These are phyloP conservation scores for Discostella stelligeroides DNA, from an alignment of 108 stramenopile species.

Conservation along the genomic window DNA sequence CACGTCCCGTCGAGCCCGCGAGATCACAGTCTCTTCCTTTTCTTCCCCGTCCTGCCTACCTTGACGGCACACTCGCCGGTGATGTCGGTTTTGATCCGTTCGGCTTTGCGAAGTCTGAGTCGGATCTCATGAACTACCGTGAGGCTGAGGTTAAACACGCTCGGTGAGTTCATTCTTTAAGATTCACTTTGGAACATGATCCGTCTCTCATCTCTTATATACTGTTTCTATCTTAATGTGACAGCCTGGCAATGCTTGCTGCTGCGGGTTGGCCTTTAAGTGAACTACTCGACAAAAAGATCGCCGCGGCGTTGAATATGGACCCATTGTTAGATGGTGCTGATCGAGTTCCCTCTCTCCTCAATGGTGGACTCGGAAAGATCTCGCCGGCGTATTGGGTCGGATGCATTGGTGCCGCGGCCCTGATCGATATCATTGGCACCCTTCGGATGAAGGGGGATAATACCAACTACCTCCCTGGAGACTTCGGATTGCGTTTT, in stretches of 20 bases:
- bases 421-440: constrained; percentile 76
- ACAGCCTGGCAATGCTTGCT: constrained; percentile 84
- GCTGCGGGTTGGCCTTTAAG: constrained; percentile 90
- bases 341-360: constrained; percentile 79
- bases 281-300: constrained; percentile 78
- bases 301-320: constrained; percentile 64
- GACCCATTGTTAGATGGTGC: constrained; percentile 52
- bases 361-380: constrained; percentile 90
- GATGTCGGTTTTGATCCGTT: constrained; percentile 94
- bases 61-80: constrained; percentile 78
- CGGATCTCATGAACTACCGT: constrained; percentile 49
- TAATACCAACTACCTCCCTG: constrained; percentile 61
- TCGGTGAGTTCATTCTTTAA: constrained; percentile 6
- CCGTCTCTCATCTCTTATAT: too few species aligned
- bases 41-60: constrained; percentile 62
- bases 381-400: constrained; percentile 86
- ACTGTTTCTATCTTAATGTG: too few species aligned
- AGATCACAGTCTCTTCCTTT: constrained; percentile 78
- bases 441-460: constrained; percentile 45
- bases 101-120: constrained; percentile 74
- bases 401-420: constrained; percentile 60
- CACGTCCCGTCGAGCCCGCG: constrained; percentile 21
- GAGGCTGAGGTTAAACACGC: constrained; percentile 94
- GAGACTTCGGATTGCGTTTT: constrained; percentile 72
- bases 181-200: too few species aligned